Evolutionary conservation across 208 protist genomes (phyloP).

Genomic region (Acanthamoeba lenticulata): DNA sequence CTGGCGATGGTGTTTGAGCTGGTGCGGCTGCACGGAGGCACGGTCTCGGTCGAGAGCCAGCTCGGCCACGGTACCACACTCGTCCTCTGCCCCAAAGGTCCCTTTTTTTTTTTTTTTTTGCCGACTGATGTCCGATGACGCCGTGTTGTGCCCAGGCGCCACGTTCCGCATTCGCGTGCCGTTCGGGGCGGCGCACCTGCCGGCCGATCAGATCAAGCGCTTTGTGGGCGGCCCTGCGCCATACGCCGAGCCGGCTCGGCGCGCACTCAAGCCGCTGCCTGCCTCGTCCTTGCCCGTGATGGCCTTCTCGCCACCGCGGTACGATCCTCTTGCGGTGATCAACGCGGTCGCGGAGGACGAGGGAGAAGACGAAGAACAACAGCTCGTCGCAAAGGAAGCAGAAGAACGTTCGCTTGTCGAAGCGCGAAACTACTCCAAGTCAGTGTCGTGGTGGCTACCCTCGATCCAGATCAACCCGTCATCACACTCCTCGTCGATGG

Average conservation of each 20-base stretch:
- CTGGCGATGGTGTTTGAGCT: slow-evolving; percentile 69
- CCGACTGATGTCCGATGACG: not conserved
- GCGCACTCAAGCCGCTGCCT: not conserved
- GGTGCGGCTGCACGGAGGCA: slow-evolving; percentile 71
- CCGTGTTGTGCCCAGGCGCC: not conserved
- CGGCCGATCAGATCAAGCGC: not conserved
- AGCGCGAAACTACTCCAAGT: not conserved
- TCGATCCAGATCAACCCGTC: not conserved
- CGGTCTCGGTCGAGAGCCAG: not conserved
- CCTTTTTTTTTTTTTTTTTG: not conserved
- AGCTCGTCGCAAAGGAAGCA: not conserved
- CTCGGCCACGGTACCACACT: not conserved
- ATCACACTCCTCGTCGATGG: not conserved
- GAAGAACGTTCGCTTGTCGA: not conserved
- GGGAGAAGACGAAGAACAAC: not conserved
- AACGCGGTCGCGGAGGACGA: not conserved
- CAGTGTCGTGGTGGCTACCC: slow-evolving; percentile 46
- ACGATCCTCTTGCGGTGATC: not conserved
- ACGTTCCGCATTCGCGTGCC: slow-evolving; percentile 42
- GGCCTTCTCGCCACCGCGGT: not conserved
- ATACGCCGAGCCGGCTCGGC: not conserved
- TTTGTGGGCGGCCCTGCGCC: not conserved
- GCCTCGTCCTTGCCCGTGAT: not conserved
- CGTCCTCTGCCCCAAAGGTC: not conserved
- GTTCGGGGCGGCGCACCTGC: slow-evolving; percentile 4